Evolutionary conservation across 768 basidiomycete species (phyloP).

Genomic region (Cyclocybe aegerita): DNA sequence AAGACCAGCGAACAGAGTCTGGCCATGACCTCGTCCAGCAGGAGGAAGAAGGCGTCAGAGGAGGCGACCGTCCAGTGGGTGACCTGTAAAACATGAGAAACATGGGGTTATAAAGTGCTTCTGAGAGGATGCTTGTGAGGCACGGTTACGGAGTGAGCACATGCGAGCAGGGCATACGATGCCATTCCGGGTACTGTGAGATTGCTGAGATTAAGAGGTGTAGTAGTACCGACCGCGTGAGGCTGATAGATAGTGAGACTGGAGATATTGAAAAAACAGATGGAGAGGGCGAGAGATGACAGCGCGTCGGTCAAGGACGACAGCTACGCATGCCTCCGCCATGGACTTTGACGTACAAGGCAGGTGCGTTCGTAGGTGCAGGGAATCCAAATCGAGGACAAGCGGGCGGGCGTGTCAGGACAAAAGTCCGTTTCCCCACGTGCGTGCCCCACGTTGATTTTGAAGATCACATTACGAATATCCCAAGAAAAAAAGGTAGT

Average conservation of each 20-base stretch:
- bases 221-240: slow-evolving; percentile 4
- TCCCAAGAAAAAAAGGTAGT: too few relatives aligned
- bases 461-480: too few relatives aligned
- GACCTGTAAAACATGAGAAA: slow-evolving; percentile 11
- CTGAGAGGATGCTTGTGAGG: slow-evolving; percentile 3
- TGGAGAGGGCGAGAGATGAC: background rate
- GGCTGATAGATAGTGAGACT: background rate
- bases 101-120: slow-evolving; percentile 5
- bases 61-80: slow-evolving; percentile 6
- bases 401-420: too few relatives aligned
- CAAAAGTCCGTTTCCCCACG: too few relatives aligned
- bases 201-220: background rate
- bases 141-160: slow-evolving; percentile 23
- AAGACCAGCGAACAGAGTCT: slow-evolving; percentile 29
- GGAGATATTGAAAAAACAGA: background rate
- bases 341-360: too few relatives aligned
- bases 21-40: slow-evolving; percentile 23
- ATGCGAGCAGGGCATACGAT: slow-evolving; percentile 12
- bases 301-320: background rate
- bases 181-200: slow-evolving; percentile 5
- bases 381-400: too few relatives aligned
- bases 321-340: background rate
- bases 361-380: too few relatives aligned
- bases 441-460: too few relatives aligned
- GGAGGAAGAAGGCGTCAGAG: slow-evolving; percentile 5